These are phyloP conservation scores for Neophaeococcomyces aloes DNA, from an alignment of 2,329 filamentous ascomycete species.

Conservation along the genomic window DNA sequence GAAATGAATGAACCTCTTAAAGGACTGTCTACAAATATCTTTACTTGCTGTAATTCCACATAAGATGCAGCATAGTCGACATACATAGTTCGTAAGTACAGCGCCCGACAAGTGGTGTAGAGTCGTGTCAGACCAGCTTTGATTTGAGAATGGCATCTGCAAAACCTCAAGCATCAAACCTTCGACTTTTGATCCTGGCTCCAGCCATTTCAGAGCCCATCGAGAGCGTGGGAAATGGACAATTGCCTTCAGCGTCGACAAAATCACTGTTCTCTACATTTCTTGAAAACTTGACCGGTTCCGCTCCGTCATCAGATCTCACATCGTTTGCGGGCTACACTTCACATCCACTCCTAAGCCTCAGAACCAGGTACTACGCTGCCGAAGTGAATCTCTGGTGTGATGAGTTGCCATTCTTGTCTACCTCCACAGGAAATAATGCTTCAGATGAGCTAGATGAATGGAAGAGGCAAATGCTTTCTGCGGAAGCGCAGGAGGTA, in stretches of 20 bases:
- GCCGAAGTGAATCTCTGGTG: constrained; percentile 38
- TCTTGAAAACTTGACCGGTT: constrained; percentile 16
- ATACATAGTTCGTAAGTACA: no score
- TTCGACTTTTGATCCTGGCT: constrained; percentile 19
- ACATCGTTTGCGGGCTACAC: constrained; percentile 37
- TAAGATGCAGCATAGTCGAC: no score
- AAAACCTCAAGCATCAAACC: constrained; percentile 11
- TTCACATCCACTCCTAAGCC: constrained; percentile 32
- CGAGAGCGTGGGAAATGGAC: background rate
- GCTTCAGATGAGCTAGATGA: constrained; percentile 2
- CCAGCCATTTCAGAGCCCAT: constrained; percentile 7
- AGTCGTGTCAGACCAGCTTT: no score
- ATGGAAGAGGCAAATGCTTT: constrained; percentile 35
- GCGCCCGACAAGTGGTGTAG: no score
- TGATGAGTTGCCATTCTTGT: constrained; percentile 31
- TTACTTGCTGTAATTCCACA: no score
- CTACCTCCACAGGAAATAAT: background rate
- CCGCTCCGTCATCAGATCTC: constrained; percentile 13
- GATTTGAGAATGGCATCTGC: background rate
- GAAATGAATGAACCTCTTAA: no score
- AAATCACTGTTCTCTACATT: constrained; percentile 15
- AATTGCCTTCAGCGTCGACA: background rate
- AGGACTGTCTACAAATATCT: no score
- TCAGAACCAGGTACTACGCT: constrained; percentile 36
- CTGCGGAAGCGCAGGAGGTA: constrained; percentile 32